These are phyloP conservation scores for Fusarium nematophilum DNA, from an alignment of 2,329 filamentous ascomycete genomes.

Conservation along the genomic window DNA sequence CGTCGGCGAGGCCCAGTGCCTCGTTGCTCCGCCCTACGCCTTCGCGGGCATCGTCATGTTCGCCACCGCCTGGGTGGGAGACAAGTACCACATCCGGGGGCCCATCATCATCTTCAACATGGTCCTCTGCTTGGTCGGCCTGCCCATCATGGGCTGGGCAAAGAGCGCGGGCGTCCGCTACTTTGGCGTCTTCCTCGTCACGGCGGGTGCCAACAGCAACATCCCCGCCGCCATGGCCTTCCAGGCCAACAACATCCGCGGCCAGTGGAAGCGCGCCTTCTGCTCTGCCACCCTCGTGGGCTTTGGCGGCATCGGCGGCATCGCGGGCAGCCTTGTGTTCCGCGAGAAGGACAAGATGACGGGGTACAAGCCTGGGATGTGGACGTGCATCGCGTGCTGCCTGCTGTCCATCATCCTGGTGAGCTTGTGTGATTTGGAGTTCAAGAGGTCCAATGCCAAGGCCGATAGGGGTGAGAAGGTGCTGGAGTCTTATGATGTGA, in stretches of 20 bases:
- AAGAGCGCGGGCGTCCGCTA: constrained; percentile 69
- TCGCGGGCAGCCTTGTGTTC: constrained; percentile 80
- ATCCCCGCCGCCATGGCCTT: constrained; percentile 80
- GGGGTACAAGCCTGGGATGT: constrained; percentile 66
- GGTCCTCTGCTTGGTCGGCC: constrained; percentile 73
- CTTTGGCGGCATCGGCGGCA: constrained; percentile 82
- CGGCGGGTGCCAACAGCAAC: constrained; percentile 81
- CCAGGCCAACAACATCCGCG: constrained; percentile 88
- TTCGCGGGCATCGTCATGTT: constrained; percentile 74
- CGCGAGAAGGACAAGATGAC: constrained; percentile 64
- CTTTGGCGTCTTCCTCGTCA: constrained; percentile 80
- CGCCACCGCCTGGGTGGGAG: constrained; percentile 69
- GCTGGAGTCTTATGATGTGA: constrained; percentile 62
- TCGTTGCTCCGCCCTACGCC: constrained; percentile 76
- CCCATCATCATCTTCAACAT: constrained; percentile 75
- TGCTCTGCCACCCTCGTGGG: constrained; percentile 81
- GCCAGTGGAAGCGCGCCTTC: constrained; percentile 89
- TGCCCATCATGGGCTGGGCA: constrained; percentile 79
- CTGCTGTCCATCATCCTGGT: constrained; percentile 61
- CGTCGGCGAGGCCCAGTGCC: constrained; percentile 73
- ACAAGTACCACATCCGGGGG: constrained; percentile 74
- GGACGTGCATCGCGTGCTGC: constrained; percentile 64
- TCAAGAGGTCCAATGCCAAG: constrained; percentile 58
- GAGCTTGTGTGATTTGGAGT: constrained; percentile 52
- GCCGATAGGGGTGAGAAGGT: constrained; percentile 65